Evolutionary conservation across 164 flowering plant species (phyloP).

Genomic region (Nymphaea colorata): DNA sequence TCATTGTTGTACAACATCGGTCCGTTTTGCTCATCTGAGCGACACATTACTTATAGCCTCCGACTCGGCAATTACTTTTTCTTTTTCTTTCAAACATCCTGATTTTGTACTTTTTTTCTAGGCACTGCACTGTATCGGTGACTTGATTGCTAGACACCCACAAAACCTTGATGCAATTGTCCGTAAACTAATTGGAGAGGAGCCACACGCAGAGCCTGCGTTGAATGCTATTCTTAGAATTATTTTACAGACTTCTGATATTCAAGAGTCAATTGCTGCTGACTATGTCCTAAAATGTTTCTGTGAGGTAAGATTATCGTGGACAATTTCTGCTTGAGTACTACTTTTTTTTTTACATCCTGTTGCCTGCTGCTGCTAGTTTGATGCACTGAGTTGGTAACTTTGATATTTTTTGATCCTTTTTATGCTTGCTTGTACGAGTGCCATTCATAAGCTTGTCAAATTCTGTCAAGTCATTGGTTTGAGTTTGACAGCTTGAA

Average conservation of each 20-base stretch:
- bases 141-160: constrained; percentile 56
- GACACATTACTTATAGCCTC: too few relatives aligned
- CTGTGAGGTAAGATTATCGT: constrained; percentile 52
- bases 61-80: too few relatives aligned
- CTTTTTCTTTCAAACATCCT: too few relatives aligned
- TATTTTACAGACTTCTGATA: constrained; percentile 59
- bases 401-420: too few relatives aligned
- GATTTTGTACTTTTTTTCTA: constrained; percentile 9
- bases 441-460: too few relatives aligned
- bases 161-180: constrained; percentile 63
- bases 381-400: too few relatives aligned
- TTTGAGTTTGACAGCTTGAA: too few relatives aligned
- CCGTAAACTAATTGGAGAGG: constrained; percentile 79
- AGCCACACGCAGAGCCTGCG: constrained; percentile 69
- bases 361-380: too few relatives aligned
- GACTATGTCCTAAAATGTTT: constrained; percentile 78
- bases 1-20: too few relatives aligned
- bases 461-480: too few relatives aligned
- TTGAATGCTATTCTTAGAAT: constrained; percentile 77
- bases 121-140: constrained; percentile 84
- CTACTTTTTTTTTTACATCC: background rate
- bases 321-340: background rate
- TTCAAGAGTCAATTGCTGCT: constrained; percentile 78
- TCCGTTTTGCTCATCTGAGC: too few relatives aligned
- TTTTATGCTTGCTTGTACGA: too few relatives aligned